Evolutionary conservation across 495 filamentous ascomycete genomes (phyloP), one percentile per base, ranked within the genome.

Genomic region (Aspergillus bertholletiae): DNA sequence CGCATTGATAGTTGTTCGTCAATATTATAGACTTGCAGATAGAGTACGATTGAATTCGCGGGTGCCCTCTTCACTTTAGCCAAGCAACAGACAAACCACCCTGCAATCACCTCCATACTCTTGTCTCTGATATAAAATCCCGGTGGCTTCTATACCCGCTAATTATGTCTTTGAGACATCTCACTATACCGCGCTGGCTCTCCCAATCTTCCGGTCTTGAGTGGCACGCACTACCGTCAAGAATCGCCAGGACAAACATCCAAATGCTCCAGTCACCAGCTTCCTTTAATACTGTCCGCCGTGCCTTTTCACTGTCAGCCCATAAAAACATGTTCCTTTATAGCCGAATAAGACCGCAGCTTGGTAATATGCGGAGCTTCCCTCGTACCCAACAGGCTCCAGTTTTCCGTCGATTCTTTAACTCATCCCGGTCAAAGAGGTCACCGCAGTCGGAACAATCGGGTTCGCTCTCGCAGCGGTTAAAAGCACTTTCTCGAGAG

Each of bases 401-500:
- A 15, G 26, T 30, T 8, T 55, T 58, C 49, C 57, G 55, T 13
- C 65, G 64, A 13, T 63, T 66, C 53, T 66, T 67, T 55, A 67
- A 66, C 51, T 68, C 66, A 12, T 61, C 60, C 12, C 57, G 61
- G 2, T 13, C 62, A 9, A 53, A 20, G n/a, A 48, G 47, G 39
- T 24, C 50, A 12, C 30, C 61, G 3, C 59, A 61, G 17, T 41
- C 66, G 0, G 53, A 37, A 21, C 56, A 80, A 57, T 64, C 79
- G 21, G 72, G 69, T 13, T 82, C 86, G 2, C 65, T 96, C 6
- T 84, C 88, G 0, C 81, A 79, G 52, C 80, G 89, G 9, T 67
- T 97, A 54, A 87, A 82, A 64, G 89, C 89, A 60, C 79, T 97
- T n/a, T 90, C 88, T 0, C 81, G 87, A 39, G 95, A 97, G 71